Base-by-base conservation (phyloP, 148 eudicot species). In the Linanthus parryae region DNA sequence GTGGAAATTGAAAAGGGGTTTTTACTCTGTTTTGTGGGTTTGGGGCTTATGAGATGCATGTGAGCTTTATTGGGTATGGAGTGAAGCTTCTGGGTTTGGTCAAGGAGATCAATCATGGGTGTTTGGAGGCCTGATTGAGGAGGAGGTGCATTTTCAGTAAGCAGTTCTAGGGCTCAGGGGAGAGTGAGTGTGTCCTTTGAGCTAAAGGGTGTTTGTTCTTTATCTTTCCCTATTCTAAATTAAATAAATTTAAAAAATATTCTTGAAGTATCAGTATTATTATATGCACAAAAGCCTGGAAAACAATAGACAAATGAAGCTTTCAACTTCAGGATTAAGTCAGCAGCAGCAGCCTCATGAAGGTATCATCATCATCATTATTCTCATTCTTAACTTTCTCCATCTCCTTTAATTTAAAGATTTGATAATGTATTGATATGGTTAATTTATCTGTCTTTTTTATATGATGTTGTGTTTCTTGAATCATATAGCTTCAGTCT, bases 271-370 rank as follows among this genome's bases (percentile, higher is more conserved):
- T 25, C 20, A 7, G 35, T 13, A 42, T 13, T 40, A 27, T 11
- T 41, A 22, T 22, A 44, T 28, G 7, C 42, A 26, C 26, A 30
- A 25, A 50, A 28, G 5, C 24, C 16, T n/a, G n/a, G n/a, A n/a
- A 13, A 25, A 44, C 0, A 4, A 16, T 19, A 30, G 52, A 50
- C 57, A 26, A 47, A 78, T 78, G 83, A 78, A 78, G 83, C 79
- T 73, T 73, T 78, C 83, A 73, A 56, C 83, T 61, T 70, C 83
- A 73, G 83, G 71, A 34, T 41, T 64, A 43, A 65, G 73, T 73
- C 76, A 78, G 52, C 83, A 78, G 61, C 76, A 78, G 52, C 83
- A 78, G 61, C 58, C 68, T 70, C 79, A 66, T 48, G 83, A 78
- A 78, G 83, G 83, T 78, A 65, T 56, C 22, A 44, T 3, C n/a